Conservation (phyloP, 1,139 yeast genomes). For the Zygoascus meyerae region DNA sequence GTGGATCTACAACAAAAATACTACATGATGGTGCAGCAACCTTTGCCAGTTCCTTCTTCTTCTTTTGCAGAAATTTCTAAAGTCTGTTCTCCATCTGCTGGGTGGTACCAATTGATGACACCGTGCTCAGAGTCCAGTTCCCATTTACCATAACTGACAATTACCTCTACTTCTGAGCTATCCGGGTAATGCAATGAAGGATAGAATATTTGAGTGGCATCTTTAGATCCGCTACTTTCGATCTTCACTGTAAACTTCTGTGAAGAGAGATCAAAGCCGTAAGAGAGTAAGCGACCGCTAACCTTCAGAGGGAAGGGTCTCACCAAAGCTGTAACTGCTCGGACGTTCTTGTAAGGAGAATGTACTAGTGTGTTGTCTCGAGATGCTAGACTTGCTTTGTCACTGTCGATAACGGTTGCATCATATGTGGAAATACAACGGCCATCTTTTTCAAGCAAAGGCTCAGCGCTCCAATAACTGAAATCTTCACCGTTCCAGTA, state of each 20-base stretch:
- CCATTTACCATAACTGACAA: conserved; percentile 51
- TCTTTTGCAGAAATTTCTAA: conserved; percentile 11
- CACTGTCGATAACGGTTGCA: not conserved
- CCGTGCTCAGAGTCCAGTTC: conserved; percentile 48
- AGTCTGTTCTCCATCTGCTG: conserved; percentile 36
- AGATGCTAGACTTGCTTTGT: conserved; percentile 1
- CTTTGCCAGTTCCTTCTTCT: not conserved
- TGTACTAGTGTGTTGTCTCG: not conserved
- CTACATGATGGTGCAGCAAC: conserved; percentile 12
- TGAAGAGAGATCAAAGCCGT: conserved; percentile 51
- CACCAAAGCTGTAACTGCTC: conserved; percentile 65
- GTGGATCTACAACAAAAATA: not conserved
- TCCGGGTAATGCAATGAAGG: conserved; percentile 64
- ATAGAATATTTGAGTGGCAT: conserved; percentile 55
- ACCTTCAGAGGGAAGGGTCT: conserved; percentile 67
- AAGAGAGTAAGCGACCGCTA: conserved; percentile 45
- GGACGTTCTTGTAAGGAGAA: conserved; percentile 16
- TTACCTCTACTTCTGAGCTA: conserved; percentile 37
- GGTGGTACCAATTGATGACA: conserved; percentile 65
- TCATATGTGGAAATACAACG: conserved; percentile 3
- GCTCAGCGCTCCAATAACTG: conserved; percentile 58
- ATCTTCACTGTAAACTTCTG: conserved; percentile 47
- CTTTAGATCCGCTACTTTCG: conserved; percentile 20
- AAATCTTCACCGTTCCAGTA: conserved; percentile 87
- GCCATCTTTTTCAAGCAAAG: conserved; percentile 4